These are phyloP conservation scores for Papilionanthe hybrid DNA, from an alignment of 116 monocot genomes.

Conservation along the genomic window DNA sequence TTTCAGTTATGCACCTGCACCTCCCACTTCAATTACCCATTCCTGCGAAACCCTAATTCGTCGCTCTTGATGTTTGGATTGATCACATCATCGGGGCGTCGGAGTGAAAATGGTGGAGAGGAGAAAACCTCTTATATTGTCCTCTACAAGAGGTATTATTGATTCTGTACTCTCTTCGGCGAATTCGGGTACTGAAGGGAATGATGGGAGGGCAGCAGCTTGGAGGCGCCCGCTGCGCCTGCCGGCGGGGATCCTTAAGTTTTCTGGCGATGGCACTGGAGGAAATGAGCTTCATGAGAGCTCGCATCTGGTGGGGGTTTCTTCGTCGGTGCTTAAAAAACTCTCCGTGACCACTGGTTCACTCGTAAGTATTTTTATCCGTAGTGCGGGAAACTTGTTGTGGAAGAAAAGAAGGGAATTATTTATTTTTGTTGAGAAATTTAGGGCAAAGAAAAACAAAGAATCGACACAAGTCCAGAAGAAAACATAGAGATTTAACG, in stretches of 20 bases:
- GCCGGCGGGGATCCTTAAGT: conserved; percentile 59
- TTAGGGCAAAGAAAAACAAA: too few relatives aligned
- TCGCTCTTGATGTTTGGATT: neutral
- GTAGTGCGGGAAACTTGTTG: neutral
- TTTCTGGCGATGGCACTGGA: conserved; percentile 9
- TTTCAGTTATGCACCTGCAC: too few relatives aligned
- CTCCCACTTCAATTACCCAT: neutral
- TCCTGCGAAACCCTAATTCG: neutral
- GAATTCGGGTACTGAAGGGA: conserved; percentile 10
- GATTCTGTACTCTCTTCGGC: conserved; percentile 50
- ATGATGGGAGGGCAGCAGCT: neutral
- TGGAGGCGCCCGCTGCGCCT: conserved; percentile 19
- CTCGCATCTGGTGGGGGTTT: conserved; percentile 40
- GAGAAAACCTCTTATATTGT: conserved; percentile 63
- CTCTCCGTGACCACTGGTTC: conserved; percentile 55
- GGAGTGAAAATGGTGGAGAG: conserved; percentile 27
- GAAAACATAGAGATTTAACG: too few relatives aligned
- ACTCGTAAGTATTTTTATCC: conserved; percentile 33
- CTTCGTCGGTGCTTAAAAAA: conserved; percentile 37
- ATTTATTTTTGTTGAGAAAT: too few relatives aligned
- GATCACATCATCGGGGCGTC: neutral
- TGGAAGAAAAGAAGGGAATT: neutral
- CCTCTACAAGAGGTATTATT: conserved; percentile 45
- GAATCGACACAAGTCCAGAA: too few relatives aligned
- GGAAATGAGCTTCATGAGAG: conserved; percentile 16